Conservation (phyloP, 495 filamentous ascomycete species). For the Aspergillus kassunensis region DNA sequence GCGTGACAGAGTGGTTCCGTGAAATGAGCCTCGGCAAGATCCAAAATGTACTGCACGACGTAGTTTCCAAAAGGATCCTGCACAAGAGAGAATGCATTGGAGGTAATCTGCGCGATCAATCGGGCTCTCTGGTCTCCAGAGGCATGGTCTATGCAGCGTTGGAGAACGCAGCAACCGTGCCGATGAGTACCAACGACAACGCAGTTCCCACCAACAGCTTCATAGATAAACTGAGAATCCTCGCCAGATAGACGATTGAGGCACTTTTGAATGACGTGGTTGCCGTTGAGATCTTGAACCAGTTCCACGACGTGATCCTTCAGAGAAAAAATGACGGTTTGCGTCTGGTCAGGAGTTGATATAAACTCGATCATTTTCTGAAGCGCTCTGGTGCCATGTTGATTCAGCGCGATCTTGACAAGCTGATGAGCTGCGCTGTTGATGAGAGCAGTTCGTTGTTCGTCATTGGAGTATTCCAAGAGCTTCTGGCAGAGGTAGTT, state of each 20-base stretch:
- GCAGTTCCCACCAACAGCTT: slow-evolving; percentile 81
- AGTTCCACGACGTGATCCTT: slow-evolving; percentile 77
- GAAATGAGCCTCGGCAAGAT: slow-evolving; percentile 76
- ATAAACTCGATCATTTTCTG: slow-evolving; percentile 99
- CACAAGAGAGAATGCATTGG: slow-evolving; percentile 74
- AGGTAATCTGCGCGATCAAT: slow-evolving; percentile 79
- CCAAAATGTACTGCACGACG: slow-evolving; percentile 96
- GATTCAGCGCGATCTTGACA: slow-evolving; percentile 88
- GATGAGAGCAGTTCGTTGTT: slow-evolving; percentile 89
- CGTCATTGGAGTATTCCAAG: slow-evolving; percentile 85
- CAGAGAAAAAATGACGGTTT: slow-evolving; percentile 77
- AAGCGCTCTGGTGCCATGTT: slow-evolving; percentile 91
- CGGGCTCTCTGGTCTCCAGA: slow-evolving; percentile 82
- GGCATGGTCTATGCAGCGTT: slow-evolving; percentile 97
- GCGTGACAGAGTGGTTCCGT: slow-evolving; percentile 76
- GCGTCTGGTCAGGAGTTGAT: slow-evolving; percentile 69
- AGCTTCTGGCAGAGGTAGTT: slow-evolving; percentile 98
- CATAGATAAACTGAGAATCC: slow-evolving; percentile 94
- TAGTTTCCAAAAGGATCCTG: slow-evolving; percentile 99
- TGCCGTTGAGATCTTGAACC: slow-evolving; percentile 96
- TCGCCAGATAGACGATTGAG: slow-evolving; percentile 80
- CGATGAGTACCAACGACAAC: slow-evolving; percentile 93
- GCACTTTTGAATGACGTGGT: slow-evolving; percentile 98
- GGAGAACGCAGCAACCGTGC: slow-evolving; percentile 95
- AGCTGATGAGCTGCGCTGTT: slow-evolving; percentile 81